Evolutionary conservation across 148 eudicot species (phyloP).

Genomic region (Cornus controversa): DNA sequence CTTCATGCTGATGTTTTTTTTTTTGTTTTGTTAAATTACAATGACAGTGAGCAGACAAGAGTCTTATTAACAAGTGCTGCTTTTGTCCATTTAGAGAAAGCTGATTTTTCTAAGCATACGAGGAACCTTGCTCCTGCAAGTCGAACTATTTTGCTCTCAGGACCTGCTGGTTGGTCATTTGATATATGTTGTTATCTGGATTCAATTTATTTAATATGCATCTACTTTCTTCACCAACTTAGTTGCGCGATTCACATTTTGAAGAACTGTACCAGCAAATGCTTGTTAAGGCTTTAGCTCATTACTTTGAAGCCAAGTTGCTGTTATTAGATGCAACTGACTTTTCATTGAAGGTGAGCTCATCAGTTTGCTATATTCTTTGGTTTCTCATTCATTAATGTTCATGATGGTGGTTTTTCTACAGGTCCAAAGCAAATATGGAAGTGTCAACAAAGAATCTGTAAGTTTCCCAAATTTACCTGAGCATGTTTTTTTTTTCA

Average conservation of each 20-base stretch:
- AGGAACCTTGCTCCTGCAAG: constrained; percentile 92
- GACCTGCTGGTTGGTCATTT: constrained; percentile 77
- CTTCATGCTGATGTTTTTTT: constrained; percentile 1
- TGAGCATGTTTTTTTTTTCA: neutral
- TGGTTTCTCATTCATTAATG: neutral
- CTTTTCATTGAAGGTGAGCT: constrained; percentile 72
- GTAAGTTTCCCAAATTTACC: constrained; percentile 42
- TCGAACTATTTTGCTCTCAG: constrained; percentile 85
- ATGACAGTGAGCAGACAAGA: constrained; percentile 83
- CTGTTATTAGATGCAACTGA: constrained; percentile 76
- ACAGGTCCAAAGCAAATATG: constrained; percentile 90
- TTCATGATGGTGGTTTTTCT: constrained; percentile 9
- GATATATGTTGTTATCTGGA: constrained; percentile 10
- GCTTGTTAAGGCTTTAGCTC: constrained; percentile 95
- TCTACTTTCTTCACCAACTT: constrained; percentile 1
- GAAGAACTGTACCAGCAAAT: constrained; percentile 91
- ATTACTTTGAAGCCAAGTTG: constrained; percentile 82
- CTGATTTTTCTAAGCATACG: constrained; percentile 75
- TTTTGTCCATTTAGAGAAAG: constrained; percentile 74
- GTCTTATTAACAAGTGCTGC: constrained; percentile 92
- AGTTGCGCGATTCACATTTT: constrained; percentile 16
- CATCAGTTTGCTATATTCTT: neutral
- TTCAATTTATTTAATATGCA: neutral
- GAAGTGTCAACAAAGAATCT: constrained; percentile 46
- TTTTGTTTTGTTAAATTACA: constrained; percentile 6